Percentiles rank a stretch among this genome's conserved stretches.
phyloP scores from a whole-genome alignment of 805 yeast genomes.

The Wickerhamiella vanderwaltii region DNA sequence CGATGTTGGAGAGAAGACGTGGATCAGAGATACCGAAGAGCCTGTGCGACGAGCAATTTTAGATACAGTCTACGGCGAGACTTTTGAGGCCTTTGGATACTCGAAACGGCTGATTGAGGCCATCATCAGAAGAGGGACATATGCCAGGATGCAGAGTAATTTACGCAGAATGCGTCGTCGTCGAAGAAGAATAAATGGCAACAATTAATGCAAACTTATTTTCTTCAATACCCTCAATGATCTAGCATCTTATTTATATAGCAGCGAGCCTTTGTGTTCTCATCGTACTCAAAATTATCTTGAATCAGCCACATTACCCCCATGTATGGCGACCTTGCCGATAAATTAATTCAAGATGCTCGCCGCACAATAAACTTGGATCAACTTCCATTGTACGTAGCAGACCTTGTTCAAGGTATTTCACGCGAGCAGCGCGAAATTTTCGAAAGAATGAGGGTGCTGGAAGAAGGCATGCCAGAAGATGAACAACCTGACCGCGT shows the following conservation, averaged over 20 bases:
- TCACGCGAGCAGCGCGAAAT: slow-evolving; percentile 50
- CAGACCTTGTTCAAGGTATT: slow-evolving; percentile 56
- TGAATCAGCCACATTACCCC: background rate
- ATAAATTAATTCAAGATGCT: slow-evolving; percentile 75
- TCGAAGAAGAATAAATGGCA: slow-evolving; percentile 2
- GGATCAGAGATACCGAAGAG: slow-evolving; percentile 68
- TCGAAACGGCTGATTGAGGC: slow-evolving; percentile 48
- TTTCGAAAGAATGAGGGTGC: slow-evolving; percentile 31
- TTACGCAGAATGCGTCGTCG: slow-evolving; percentile 17
- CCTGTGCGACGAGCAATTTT: slow-evolving; percentile 39
- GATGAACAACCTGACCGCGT: slow-evolving; percentile 23
- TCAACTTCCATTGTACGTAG: slow-evolving; percentile 55
- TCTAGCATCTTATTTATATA: no score
- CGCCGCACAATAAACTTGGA: slow-evolving; percentile 60
- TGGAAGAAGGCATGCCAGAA: slow-evolving; percentile 44
- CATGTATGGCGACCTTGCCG: slow-evolving; percentile 86
- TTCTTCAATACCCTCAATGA: no score
- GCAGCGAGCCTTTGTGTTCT: background rate
- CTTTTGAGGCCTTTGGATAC: slow-evolving; percentile 41
- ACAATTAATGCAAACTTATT: no score
- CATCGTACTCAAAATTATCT: background rate
- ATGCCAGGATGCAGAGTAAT: slow-evolving; percentile 27
- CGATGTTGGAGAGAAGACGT: slow-evolving; percentile 63
- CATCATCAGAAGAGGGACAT: slow-evolving; percentile 69
- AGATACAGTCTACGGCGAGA: slow-evolving; percentile 36